phyloP scores from a whole-genome alignment of 441 rosid genomes.

The Daphne laureola region DNA sequence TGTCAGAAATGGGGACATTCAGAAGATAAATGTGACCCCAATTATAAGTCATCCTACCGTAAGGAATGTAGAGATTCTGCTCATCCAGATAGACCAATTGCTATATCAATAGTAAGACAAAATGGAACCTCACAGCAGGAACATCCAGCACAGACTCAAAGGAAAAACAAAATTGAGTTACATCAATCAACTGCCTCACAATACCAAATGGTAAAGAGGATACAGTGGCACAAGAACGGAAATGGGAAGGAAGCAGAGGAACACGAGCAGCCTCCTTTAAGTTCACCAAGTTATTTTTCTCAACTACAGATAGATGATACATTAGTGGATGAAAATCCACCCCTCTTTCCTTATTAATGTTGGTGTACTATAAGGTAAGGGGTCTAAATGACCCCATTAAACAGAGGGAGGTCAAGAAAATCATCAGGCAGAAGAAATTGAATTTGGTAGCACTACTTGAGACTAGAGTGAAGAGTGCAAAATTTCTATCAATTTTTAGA shows the following conservation, averaged over 20 bases:
- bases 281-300: too few species aligned
- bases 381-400: background rate
- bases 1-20: too few species aligned
- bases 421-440: too few species aligned
- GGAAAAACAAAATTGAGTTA: background rate
- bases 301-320: background rate
- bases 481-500: too few species aligned
- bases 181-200: too few species aligned
- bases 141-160: background rate
- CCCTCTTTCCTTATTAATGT: background rate
- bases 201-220: too few species aligned
- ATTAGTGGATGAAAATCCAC: background rate
- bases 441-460: too few species aligned
- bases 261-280: background rate
- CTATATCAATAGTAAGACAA: too few species aligned
- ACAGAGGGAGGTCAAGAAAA: background rate
- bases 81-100: too few species aligned
- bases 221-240: background rate
- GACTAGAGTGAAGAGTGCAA: too few species aligned
- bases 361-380: background rate
- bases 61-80: too few species aligned
- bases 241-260: background rate
- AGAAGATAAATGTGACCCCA: background rate
- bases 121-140: background rate
- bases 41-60: background rate